phyloP scores from a whole-genome alignment of 352 stramenopile genomes.

The Blastocystis sp. region DNA sequence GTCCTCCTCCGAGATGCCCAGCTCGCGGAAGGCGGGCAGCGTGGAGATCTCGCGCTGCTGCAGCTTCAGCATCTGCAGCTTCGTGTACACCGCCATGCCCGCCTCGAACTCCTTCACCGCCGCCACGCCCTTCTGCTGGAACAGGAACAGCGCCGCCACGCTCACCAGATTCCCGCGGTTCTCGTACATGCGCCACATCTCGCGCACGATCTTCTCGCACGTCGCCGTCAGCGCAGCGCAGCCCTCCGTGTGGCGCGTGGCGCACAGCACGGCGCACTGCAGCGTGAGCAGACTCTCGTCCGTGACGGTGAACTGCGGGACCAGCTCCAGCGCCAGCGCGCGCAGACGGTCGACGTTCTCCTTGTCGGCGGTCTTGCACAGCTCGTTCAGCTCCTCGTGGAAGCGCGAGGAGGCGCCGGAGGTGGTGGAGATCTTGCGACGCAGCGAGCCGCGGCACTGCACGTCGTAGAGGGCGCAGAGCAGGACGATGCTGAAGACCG shows the following conservation, averaged over 20 bases:
- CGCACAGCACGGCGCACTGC: background rate
- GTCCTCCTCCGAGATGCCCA: background rate
- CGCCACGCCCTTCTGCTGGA: background rate
- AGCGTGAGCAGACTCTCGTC: background rate
- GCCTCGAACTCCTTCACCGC: background rate
- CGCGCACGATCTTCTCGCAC: background rate
- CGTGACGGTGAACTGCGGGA: background rate
- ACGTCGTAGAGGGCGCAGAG: background rate
- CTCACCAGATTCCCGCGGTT: background rate
- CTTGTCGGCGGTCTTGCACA: background rate
- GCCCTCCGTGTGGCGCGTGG: background rate
- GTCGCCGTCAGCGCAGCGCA: background rate
- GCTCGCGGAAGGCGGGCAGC: background rate
- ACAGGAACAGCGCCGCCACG: background rate
- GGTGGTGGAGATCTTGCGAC: background rate
- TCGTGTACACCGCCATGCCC: background rate
- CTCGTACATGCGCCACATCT: constrained; percentile 28
- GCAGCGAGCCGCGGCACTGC: background rate
- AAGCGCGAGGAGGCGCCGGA: background rate
- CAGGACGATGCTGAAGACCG: background rate
- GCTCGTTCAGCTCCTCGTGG: background rate
- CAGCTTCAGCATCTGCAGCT: background rate
- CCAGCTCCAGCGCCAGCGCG: background rate
- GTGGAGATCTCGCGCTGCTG: background rate
- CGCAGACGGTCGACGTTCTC: background rate